Evolutionary conservation across 192 early-diverging fungal genomes (phyloP).

Genomic region (Paraglomus brasilianum): DNA sequence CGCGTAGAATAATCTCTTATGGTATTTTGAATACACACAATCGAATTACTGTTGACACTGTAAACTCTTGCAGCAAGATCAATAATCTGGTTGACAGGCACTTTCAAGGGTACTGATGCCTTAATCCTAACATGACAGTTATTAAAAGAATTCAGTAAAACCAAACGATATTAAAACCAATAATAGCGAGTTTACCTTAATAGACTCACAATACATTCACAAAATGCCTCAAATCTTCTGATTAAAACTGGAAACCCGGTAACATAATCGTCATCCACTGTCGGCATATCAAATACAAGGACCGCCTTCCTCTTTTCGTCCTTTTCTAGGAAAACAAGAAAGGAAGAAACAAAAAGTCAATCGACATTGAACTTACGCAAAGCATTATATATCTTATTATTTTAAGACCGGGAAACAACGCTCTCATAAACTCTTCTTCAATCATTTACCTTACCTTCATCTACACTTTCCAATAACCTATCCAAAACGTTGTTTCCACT

Average conservation of each 20-base stretch:
- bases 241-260: slow-evolving; percentile 41
- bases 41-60: slow-evolving; percentile 41
- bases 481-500: slow-evolving; percentile 48
- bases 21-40: slow-evolving; percentile 33
- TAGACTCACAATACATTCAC: slow-evolving; percentile 38
- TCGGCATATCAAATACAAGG: slow-evolving; percentile 36
- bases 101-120: slow-evolving; percentile 40
- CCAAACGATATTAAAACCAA: slow-evolving; percentile 28
- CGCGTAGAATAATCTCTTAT: neutral
- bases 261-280: slow-evolving; percentile 44
- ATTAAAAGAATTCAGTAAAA: slow-evolving; percentile 30
- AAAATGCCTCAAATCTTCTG: slow-evolving; percentile 34
- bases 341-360: neutral
- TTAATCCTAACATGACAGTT: slow-evolving; percentile 39
- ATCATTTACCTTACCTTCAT: slow-evolving; percentile 47
- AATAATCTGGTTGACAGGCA: slow-evolving; percentile 52
- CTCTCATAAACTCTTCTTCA: neutral
- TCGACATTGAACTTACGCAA: neutral
- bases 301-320: slow-evolving; percentile 25
- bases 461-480: slow-evolving; percentile 48
- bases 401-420: neutral
- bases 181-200: slow-evolving; percentile 36
- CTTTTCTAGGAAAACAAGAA: neutral
- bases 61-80: slow-evolving; percentile 50
- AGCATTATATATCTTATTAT: neutral